Evolutionary conservation across 805 yeast genomes (phyloP).

Genomic region (Candida sonorensis): DNA sequence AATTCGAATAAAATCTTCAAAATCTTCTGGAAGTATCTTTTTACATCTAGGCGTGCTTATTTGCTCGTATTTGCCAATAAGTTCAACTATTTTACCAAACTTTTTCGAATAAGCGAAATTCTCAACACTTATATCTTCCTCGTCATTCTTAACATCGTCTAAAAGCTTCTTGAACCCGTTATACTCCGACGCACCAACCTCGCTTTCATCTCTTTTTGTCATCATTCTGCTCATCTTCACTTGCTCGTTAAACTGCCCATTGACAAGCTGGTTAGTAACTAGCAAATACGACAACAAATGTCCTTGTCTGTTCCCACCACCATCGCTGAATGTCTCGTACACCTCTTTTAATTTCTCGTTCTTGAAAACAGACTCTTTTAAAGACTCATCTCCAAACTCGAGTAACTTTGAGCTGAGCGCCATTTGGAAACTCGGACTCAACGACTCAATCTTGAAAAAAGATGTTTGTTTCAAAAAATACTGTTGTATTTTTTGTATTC

Average conservation of each 20-base stretch:
- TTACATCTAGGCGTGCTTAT: constrained; percentile 15
- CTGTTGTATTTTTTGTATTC: constrained; percentile 8
- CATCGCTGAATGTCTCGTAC: constrained; percentile 3
- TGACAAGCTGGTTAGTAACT: constrained; percentile 11
- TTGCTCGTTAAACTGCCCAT: constrained; percentile 10
- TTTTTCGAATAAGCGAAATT: no score
- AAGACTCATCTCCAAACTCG: constrained; percentile 16
- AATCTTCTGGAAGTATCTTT: constrained; percentile 12
- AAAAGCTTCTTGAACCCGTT: no score
- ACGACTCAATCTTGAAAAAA: constrained; percentile 8
- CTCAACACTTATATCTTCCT: no score
- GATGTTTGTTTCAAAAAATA: constrained; percentile 11
- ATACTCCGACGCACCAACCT: constrained; percentile 3
- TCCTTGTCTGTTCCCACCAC: constrained; percentile 7
- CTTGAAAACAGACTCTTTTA: constrained; percentile 11
- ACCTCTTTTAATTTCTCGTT: constrained; percentile 9
- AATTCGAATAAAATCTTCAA: constrained; percentile 14
- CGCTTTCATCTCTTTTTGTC: constrained; percentile 4
- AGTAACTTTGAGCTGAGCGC: constrained; percentile 7
- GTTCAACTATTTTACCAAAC: constrained; percentile 2
- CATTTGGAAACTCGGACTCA: constrained; percentile 14
- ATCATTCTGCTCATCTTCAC: constrained; percentile 8
- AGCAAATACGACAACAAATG: constrained; percentile 14
- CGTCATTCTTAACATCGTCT: no score
- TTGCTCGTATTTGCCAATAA: constrained; percentile 11